These are phyloP conservation scores for Agaricus blazei DNA, from an alignment of 768 basidiomycete genomes.

Conservation along the genomic window DNA sequence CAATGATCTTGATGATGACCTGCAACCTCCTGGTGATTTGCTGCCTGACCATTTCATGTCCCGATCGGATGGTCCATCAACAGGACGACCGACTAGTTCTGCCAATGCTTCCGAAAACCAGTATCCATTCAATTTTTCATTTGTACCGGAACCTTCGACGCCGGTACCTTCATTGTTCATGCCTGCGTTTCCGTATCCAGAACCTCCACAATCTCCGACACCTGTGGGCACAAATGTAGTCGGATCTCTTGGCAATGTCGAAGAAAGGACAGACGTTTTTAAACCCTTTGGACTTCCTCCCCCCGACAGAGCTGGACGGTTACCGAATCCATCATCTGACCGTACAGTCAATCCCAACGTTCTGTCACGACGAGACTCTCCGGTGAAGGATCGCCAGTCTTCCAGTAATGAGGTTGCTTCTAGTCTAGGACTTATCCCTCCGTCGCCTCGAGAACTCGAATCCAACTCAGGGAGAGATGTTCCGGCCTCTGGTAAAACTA, in stretches of 20 bases:
- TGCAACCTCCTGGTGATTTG: constrained; percentile 45
- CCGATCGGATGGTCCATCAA: constrained; percentile 20
- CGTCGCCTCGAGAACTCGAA: constrained; percentile 17
- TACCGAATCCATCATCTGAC: constrained; percentile 1
- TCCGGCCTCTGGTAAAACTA: constrained; percentile 46
- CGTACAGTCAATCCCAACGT: constrained; percentile 33
- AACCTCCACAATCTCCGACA: constrained; percentile 54
- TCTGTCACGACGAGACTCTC: constrained; percentile 22
- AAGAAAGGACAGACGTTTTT: constrained; percentile 40
- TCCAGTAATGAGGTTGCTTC: constrained; percentile 45
- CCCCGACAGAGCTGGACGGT: constrained; percentile 22
- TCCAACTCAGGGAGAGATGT: constrained; percentile 19
- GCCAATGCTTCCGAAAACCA: constrained; percentile 47
- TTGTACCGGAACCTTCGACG: constrained; percentile 47
- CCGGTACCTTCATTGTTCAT: constrained; percentile 41
- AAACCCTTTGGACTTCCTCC: constrained; percentile 41
- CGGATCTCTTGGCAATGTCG: constrained; percentile 20
- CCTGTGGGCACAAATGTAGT: constrained; percentile 33
- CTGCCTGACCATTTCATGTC: constrained; percentile 52
- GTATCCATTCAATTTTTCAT: constrained; percentile 49
- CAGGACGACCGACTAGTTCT: constrained; percentile 34
- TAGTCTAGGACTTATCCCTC: constrained; percentile 35
- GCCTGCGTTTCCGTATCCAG: constrained; percentile 46
- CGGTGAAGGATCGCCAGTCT: constrained; percentile 21
- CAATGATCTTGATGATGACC: constrained; percentile 33